phyloP scores from a whole-genome alignment of 1,284 basidiomycete genomes.

The Trichosporon sp. region DNA sequence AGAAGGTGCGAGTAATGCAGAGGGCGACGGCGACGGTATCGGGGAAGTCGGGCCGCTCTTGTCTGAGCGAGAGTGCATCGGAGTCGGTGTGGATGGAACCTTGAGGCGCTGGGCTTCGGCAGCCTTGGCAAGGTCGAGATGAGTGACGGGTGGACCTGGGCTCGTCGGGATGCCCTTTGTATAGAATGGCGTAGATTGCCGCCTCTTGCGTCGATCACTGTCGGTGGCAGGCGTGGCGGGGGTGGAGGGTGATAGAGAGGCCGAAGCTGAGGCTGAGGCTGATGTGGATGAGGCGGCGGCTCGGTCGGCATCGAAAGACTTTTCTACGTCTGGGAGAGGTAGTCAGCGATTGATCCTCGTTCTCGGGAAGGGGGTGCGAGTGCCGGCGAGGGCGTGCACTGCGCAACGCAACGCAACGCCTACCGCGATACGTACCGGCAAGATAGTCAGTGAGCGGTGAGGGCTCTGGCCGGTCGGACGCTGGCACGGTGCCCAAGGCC shows the following conservation, averaged over 20 bases:
- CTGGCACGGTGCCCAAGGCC: background rate
- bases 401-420: too few relatives aligned
- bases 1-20: background rate
- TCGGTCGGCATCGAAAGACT: conserved; percentile 13
- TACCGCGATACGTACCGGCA: conserved; percentile 15
- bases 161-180: background rate
- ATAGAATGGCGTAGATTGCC: background rate
- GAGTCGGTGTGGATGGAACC: background rate
- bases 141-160: conserved; percentile 1
- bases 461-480: background rate
- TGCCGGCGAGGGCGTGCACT: background rate
- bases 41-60: background rate
- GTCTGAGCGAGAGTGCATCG: background rate
- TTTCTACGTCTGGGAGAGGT: conserved; percentile 12
- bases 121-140: background rate
- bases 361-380: background rate
- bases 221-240: background rate
- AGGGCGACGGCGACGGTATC: background rate
- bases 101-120: background rate
- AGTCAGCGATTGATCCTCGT: background rate
- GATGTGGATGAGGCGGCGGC: too few relatives aligned
- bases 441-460: conserved; percentile 18
- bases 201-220: background rate
- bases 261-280: too few relatives aligned
- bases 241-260: conserved; percentile 1